phyloP scores from a whole-genome alignment of 2,329 filamentous ascomycete species.

The Didymella pomorum region DNA sequence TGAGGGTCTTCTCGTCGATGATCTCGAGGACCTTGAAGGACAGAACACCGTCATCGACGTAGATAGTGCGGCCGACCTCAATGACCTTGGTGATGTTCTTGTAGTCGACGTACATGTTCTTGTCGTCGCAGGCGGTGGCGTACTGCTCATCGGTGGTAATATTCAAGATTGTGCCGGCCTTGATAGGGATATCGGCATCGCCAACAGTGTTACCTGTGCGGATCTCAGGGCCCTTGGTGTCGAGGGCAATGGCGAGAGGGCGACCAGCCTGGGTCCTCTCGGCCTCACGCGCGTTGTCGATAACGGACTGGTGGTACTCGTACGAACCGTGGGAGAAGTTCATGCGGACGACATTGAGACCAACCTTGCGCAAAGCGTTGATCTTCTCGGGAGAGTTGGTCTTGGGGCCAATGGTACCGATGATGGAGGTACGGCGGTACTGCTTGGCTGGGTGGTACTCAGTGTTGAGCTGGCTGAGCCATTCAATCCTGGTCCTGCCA shows the following conservation, averaged over 20 bases:
- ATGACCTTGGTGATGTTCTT: slow-evolving; percentile 99
- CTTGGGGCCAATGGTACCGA: slow-evolving; percentile 99
- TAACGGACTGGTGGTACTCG: slow-evolving; percentile 97
- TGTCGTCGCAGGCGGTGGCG: slow-evolving; percentile 79
- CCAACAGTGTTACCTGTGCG: slow-evolving; percentile 77
- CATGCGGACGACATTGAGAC: slow-evolving; percentile 99
- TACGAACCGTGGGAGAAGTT: slow-evolving; percentile 97
- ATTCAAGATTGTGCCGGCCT: slow-evolving; percentile 84
- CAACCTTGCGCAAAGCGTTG: slow-evolving; percentile 87
- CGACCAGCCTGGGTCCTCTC: slow-evolving; percentile 80
- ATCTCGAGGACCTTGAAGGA: slow-evolving; percentile 93
- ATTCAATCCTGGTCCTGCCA: slow-evolving; percentile 75
- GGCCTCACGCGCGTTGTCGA: slow-evolving; percentile 91
- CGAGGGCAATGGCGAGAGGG: slow-evolving; percentile 92
- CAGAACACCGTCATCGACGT: slow-evolving; percentile 97
- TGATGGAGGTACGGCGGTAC: slow-evolving; percentile 96
- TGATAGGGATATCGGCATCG: slow-evolving; percentile 81
- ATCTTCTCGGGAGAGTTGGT: slow-evolving; percentile 98
- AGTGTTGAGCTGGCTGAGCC: slow-evolving; percentile 83
- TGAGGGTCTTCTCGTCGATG: slow-evolving; percentile 86
- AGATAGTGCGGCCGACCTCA: slow-evolving; percentile 87
- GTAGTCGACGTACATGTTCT: slow-evolving; percentile 99
- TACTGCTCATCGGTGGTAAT: slow-evolving; percentile 97
- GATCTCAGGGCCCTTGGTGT: slow-evolving; percentile 86
- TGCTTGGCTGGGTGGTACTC: slow-evolving; percentile 86